These are phyloP conservation scores for Gossypioides kirkii DNA, from an alignment of 345 rosid genomes.

Conservation along the genomic window DNA sequence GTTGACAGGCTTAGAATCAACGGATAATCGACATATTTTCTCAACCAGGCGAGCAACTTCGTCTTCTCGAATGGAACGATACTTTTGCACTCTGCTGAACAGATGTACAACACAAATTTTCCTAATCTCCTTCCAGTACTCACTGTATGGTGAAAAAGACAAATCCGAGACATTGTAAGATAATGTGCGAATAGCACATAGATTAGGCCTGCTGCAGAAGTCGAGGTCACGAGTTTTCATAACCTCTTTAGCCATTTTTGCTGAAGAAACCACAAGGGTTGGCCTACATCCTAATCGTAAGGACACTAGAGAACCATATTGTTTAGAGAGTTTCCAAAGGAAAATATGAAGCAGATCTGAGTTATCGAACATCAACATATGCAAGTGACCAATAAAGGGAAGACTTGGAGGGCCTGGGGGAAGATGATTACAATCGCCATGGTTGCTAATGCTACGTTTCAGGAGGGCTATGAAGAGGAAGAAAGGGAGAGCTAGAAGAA, in stretches of 20 bases:
- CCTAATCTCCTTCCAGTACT: conserved; percentile 28
- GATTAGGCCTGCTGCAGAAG: conserved; percentile 25
- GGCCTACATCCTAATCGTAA: conserved; percentile 23
- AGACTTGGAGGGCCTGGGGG: conserved; percentile 36
- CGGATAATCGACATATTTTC: conserved; percentile 13
- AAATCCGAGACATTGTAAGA: conserved; percentile 30
- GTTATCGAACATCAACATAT: conserved; percentile 15
- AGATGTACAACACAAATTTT: conserved; percentile 25
- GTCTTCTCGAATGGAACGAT: conserved; percentile 32
- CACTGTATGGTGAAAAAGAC: conserved; percentile 26
- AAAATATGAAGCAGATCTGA: neutral
- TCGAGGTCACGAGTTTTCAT: conserved; percentile 28
- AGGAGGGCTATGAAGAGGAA: neutral
- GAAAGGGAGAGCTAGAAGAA: neutral
- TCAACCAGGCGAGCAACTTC: conserved; percentile 35
- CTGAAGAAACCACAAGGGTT: conserved; percentile 22
- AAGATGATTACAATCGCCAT: neutral
- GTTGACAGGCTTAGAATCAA: conserved; percentile 28
- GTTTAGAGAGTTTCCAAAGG: conserved; percentile 28
- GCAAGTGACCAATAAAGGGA: conserved; percentile 31
- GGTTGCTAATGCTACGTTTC: neutral
- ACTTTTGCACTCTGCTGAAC: conserved; percentile 29
- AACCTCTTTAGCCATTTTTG: conserved; percentile 22
- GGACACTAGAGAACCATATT: conserved; percentile 28
- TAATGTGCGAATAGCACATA: conserved; percentile 15